Evolutionary conservation across 106 monocot genomes (phyloP).

Genomic region (Triglochin maritima): DNA sequence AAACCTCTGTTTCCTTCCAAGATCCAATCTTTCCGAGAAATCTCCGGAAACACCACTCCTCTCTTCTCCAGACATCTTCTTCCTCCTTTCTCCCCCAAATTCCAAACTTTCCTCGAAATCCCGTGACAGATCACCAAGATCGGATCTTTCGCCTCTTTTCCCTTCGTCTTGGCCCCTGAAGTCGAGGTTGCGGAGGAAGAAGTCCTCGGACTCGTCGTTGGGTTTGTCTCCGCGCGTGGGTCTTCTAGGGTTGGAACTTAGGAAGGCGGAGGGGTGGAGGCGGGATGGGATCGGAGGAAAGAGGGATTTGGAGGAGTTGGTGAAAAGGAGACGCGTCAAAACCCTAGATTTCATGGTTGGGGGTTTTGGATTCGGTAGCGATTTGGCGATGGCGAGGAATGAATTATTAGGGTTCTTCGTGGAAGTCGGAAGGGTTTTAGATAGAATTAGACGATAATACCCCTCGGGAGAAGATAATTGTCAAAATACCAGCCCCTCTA

Average conservation of each 20-base stretch:
- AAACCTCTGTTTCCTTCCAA: not conserved
- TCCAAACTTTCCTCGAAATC: not conserved
- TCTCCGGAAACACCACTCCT: not conserved
- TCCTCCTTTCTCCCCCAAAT: constrained; percentile 9
- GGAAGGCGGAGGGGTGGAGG: not conserved
- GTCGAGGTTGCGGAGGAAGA: constrained; percentile 44
- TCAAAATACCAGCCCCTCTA: no score
- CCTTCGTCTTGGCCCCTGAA: constrained; percentile 25
- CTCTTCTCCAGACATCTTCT: constrained; percentile 10
- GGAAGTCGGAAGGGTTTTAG: not conserved
- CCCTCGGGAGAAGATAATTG: not conserved
- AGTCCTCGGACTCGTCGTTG: constrained; percentile 20
- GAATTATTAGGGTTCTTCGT: not conserved
- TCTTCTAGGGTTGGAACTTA: constrained; percentile 25
- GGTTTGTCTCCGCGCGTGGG: constrained; percentile 11
- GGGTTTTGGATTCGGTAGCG: not conserved
- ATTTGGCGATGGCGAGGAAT: not conserved
- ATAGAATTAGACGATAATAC: not conserved
- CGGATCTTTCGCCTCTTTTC: not conserved
- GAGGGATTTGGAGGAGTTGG: not conserved
- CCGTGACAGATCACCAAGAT: not conserved
- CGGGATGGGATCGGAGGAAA: not conserved
- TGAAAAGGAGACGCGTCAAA: constrained; percentile 2
- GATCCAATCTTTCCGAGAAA: not conserved
- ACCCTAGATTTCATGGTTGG: constrained; percentile 3